Conservation (phyloP, 257 asterid genomes). For the Sherardia arvensis region DNA sequence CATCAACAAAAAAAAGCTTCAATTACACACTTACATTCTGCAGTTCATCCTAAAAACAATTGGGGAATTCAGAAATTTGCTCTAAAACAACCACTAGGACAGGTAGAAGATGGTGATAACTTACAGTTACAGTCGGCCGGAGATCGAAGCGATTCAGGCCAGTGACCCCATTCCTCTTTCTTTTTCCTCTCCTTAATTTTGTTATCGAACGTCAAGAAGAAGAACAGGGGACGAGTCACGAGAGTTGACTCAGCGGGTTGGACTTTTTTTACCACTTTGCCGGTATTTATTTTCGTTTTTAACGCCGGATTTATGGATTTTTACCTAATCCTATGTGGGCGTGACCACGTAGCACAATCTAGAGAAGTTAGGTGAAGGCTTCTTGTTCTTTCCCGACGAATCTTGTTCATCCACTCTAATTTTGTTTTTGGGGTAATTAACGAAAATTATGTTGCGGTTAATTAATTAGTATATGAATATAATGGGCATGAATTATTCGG, state of each 20-base stretch:
- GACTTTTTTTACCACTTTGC: background rate
- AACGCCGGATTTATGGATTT: background rate
- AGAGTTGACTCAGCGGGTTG: constrained; percentile 5
- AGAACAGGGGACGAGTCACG: constrained; percentile 6
- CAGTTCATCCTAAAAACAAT: background rate
- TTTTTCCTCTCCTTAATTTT: background rate
- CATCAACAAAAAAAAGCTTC: background rate
- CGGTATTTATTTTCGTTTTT: background rate
- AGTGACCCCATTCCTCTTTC: background rate
- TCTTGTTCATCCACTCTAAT: too few species aligned
- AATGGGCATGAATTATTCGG: too few species aligned
- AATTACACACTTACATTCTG: background rate
- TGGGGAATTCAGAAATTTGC: background rate
- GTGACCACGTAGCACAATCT: background rate
- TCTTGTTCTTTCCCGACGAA: background rate
- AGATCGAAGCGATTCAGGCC: background rate
- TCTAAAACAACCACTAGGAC: background rate
- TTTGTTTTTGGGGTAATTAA: background rate
- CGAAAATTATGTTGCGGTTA: too few species aligned
- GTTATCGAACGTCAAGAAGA: background rate
- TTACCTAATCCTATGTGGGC: background rate
- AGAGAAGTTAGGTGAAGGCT: background rate
- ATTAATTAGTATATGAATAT: too few species aligned
- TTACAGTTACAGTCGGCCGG: constrained; percentile 1
- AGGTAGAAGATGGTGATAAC: background rate